Conservation (phyloP, 2,329 filamentous ascomycete genomes). For the Botrytis paeoniae region DNA sequence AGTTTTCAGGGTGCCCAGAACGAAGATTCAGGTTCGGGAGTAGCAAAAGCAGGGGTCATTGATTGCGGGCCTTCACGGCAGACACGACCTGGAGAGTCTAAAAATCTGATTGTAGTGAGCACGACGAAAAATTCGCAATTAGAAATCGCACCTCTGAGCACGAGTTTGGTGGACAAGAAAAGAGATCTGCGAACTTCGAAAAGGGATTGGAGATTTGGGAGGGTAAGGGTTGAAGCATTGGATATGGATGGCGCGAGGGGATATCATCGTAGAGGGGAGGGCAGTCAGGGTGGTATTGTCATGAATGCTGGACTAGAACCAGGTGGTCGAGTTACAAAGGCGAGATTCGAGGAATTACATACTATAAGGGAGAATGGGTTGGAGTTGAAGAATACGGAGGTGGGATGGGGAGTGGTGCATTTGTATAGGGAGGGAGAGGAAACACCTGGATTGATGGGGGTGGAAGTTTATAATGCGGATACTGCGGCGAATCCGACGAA, state of each 20-base stretch:
- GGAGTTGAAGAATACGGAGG: slow-evolving; percentile 66
- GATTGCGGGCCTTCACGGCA: slow-evolving; percentile 39
- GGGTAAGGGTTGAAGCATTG: slow-evolving; percentile 76
- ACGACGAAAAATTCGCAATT: slow-evolving; percentile 25
- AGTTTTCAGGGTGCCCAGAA: not conserved
- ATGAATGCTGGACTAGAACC: slow-evolving; percentile 41
- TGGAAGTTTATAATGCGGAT: slow-evolving; percentile 29
- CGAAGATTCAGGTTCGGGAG: too few species aligned
- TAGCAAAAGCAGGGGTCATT: slow-evolving; percentile 23
- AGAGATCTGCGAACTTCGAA: slow-evolving; percentile 44
- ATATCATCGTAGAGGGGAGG: slow-evolving; percentile 48
- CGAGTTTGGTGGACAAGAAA: slow-evolving; percentile 32
- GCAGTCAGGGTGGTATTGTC: slow-evolving; percentile 21
- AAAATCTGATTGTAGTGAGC: not conserved
- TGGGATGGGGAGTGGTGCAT: slow-evolving; percentile 91
- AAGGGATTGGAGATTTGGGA: slow-evolving; percentile 77
- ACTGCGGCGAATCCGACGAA: not conserved
- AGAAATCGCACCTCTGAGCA: slow-evolving; percentile 35
- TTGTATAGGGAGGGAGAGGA: slow-evolving; percentile 85
- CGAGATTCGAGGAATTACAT: slow-evolving; percentile 61
- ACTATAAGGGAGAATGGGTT: slow-evolving; percentile 40
- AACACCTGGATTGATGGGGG: slow-evolving; percentile 55
- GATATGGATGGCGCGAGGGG: slow-evolving; percentile 56
- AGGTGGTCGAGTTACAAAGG: slow-evolving; percentile 70
- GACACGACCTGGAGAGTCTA: not conserved